Conservation (phyloP, 345 rosid genomes). For the Dimocarpus longan region DNA sequence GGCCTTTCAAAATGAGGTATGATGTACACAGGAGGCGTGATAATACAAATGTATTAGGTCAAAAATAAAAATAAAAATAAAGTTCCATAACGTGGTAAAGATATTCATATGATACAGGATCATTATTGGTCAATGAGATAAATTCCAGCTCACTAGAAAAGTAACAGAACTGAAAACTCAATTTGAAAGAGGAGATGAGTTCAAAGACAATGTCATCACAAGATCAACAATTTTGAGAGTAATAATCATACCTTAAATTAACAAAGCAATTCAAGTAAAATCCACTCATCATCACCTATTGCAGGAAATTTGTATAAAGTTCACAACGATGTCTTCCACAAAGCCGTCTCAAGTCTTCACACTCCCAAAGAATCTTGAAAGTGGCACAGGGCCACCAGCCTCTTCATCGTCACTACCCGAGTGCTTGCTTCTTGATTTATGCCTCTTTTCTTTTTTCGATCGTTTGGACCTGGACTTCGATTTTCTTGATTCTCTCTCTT, state of each 20-base stretch:
- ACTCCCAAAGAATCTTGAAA: slow-evolving; percentile 86
- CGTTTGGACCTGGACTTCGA: slow-evolving; percentile 79
- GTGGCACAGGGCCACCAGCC: slow-evolving; percentile 79
- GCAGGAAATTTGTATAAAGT: slow-evolving; percentile 15
- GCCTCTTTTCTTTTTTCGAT: slow-evolving; percentile 74
- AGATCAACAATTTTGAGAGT: slow-evolving; percentile 1
- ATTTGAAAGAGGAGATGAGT: background rate
- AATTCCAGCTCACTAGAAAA: too few species aligned
- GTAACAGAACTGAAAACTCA: background rate
- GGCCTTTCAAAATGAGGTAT: too few species aligned
- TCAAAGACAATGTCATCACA: slow-evolving; percentile 21
- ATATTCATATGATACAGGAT: background rate
- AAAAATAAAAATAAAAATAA: background rate
- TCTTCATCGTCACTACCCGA: slow-evolving; percentile 49
- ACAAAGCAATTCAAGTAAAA: slow-evolving; percentile 15
- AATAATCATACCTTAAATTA: background rate
- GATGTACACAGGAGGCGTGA: too few species aligned
- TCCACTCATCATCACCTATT: slow-evolving; percentile 4
- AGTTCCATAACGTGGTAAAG: background rate
- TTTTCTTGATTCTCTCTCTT: slow-evolving; percentile 67
- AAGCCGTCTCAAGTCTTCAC: slow-evolving; percentile 48
- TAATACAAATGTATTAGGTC: background rate
- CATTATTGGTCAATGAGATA: background rate
- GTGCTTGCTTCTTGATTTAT: slow-evolving; percentile 59
- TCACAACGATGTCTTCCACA: slow-evolving; percentile 18